phyloP scores from a whole-genome alignment of 129 eudicot species.

The Tanacetum coccineum region DNA sequence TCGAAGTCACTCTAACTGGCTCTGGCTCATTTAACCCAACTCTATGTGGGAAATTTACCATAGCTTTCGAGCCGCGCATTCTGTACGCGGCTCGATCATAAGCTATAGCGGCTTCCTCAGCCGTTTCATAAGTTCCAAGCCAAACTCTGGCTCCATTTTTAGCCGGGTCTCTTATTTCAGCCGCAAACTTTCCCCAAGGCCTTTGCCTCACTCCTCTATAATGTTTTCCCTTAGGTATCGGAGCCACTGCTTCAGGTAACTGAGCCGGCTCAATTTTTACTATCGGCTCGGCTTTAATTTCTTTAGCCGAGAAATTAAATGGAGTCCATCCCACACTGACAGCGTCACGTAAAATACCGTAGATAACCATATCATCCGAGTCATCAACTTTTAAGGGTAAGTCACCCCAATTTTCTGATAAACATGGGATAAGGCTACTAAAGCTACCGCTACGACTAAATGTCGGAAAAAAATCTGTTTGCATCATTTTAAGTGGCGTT shows the following conservation, averaged over 20 bases:
- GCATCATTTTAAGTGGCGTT: slow-evolving; percentile 21
- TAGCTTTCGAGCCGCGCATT: slow-evolving; percentile 75
- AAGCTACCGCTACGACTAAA: slow-evolving; percentile 58
- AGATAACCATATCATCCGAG: slow-evolving; percentile 70
- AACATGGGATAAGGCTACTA: slow-evolving; percentile 46
- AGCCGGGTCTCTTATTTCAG: slow-evolving; percentile 79
- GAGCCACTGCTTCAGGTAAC: slow-evolving; percentile 9
- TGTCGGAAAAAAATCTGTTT: slow-evolving; percentile 12
- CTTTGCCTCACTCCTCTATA: slow-evolving; percentile 64
- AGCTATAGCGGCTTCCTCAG: slow-evolving; percentile 76
- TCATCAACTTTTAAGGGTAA: slow-evolving; percentile 67
- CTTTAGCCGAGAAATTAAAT: slow-evolving; percentile 36
- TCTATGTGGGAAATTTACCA: slow-evolving; percentile 57
- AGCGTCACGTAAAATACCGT: slow-evolving; percentile 57
- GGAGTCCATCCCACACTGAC: slow-evolving; percentile 71
- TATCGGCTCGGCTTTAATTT: slow-evolving; percentile 38
- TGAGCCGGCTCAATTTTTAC: slow-evolving; percentile 25
- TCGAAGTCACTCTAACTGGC: slow-evolving; percentile 53
- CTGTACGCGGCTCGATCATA: slow-evolving; percentile 70
- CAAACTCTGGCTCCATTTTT: slow-evolving; percentile 81
- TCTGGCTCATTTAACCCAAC: slow-evolving; percentile 60
- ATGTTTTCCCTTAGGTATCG: slow-evolving; percentile 42
- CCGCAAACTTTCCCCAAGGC: slow-evolving; percentile 88
- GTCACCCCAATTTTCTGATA: slow-evolving; percentile 71
- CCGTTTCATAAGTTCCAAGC: slow-evolving; percentile 84